phyloP scores from a whole-genome alignment of 2,329 filamentous ascomycete species.

The Triangularia verruculosa region DNA sequence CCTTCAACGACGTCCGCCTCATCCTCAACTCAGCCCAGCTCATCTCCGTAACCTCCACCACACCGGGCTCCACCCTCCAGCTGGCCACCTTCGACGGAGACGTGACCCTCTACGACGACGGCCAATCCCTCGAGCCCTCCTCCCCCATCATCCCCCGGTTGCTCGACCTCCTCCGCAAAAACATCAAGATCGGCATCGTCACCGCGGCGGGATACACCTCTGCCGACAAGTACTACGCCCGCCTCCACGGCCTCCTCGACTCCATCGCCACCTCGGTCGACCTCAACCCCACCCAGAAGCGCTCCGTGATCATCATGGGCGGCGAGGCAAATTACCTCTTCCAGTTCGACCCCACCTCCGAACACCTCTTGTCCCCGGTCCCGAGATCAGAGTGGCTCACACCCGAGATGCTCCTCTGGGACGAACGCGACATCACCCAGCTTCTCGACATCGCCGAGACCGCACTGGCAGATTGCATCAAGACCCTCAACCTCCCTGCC shows the following conservation, averaged over 20 bases:
- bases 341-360: slow-evolving; percentile 63
- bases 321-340: slow-evolving; percentile 97
- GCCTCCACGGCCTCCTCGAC: slow-evolving; percentile 82
- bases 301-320: slow-evolving; percentile 86
- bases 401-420: slow-evolving; percentile 74
- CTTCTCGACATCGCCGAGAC: slow-evolving; percentile 88
- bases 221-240: slow-evolving; percentile 78
- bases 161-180: slow-evolving; percentile 68
- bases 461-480: slow-evolving; percentile 77
- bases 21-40: slow-evolving; percentile 93
- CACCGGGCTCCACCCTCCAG: slow-evolving; percentile 60
- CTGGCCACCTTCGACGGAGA: slow-evolving; percentile 97
- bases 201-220: slow-evolving; percentile 95
- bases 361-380: slow-evolving; percentile 66
- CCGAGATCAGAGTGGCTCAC: slow-evolving; percentile 68
- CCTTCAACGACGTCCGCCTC: slow-evolving; percentile 93
- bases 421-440: slow-evolving; percentile 69
- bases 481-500: slow-evolving; percentile 75
- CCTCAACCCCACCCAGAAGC: slow-evolving; percentile 65
- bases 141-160: slow-evolving; percentile 73
- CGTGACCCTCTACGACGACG: slow-evolving; percentile 92
- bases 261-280: slow-evolving; percentile 61
- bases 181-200: slow-evolving; percentile 88
- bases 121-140: slow-evolving; percentile 68
- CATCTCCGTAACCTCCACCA: slow-evolving; percentile 74